Evolutionary conservation across 2,329 filamentous ascomycete genomes (phyloP).

Genomic region (Trematosphaeria pertusa): DNA sequence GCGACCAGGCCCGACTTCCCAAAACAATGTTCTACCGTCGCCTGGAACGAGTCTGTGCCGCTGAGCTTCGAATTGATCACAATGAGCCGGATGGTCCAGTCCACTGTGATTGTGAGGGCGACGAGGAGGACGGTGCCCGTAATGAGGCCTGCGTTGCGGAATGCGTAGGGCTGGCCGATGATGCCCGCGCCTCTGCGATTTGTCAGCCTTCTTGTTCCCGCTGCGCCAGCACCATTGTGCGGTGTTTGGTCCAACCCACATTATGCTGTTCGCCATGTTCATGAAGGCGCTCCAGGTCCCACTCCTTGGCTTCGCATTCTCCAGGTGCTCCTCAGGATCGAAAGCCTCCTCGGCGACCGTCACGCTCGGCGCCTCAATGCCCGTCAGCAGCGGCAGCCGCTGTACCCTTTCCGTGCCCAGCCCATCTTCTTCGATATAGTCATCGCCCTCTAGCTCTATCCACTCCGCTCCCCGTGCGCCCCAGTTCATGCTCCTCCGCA

Average conservation of each 20-base stretch:
- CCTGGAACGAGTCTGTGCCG: constrained; percentile 92
- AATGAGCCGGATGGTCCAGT: constrained; percentile 98
- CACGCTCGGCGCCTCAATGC: constrained; percentile 81
- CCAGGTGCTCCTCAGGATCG: constrained; percentile 65
- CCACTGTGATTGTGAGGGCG: constrained; percentile 80
- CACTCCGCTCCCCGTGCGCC: constrained; percentile 42
- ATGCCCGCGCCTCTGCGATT: constrained; percentile 65
- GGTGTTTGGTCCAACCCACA: constrained; percentile 53
- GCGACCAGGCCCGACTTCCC: constrained; percentile 86
- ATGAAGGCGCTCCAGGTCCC: constrained; percentile 89
- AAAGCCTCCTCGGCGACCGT: constrained; percentile 68
- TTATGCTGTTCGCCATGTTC: constrained; percentile 99
- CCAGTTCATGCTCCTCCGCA: constrained; percentile 44
- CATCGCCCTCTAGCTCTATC: constrained; percentile 66
- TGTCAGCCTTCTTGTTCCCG: constrained; percentile 19
- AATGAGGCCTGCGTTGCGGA: constrained; percentile 86
- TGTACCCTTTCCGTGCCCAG: constrained; percentile 55
- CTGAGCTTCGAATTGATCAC: constrained; percentile 97
- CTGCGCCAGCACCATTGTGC: background rate
- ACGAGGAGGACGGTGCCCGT: constrained; percentile 81
- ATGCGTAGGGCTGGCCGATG: constrained; percentile 90
- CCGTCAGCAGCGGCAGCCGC: constrained; percentile 75
- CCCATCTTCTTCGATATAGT: constrained; percentile 60
- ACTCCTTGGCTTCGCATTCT: constrained; percentile 77
- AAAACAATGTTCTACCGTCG: constrained; percentile 95